Evolutionary conservation across 2,329 filamentous ascomycete species (phyloP).

Genomic region (Gnomoniopsis smithogilvyi): DNA sequence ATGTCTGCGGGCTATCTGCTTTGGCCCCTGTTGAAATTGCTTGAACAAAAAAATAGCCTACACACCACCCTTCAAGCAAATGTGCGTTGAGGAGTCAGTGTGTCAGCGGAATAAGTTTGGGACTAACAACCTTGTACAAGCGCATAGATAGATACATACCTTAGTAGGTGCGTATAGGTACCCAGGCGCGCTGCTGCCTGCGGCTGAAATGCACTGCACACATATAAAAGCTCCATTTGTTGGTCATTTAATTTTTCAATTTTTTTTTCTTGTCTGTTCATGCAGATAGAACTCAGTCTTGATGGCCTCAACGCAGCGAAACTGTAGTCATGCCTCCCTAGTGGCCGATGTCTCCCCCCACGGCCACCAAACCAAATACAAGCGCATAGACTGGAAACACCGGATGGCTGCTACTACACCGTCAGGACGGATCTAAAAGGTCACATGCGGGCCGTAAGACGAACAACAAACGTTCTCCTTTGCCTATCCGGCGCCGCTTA

Average conservation of each 20-base stretch:
- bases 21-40: background rate
- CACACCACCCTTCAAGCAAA: background rate
- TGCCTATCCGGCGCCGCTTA: conserved; percentile 55
- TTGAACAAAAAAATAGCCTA: background rate
- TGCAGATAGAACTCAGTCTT: too few species aligned
- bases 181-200: too few species aligned
- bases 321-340: conserved; percentile 14
- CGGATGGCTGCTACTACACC: conserved; percentile 24
- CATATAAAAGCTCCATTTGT: too few species aligned
- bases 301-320: background rate
- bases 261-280: background rate
- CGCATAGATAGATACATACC: too few species aligned
- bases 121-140: too few species aligned
- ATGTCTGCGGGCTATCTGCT: background rate
- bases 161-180: too few species aligned
- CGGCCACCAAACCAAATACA: conserved; percentile 28
- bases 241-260: background rate
- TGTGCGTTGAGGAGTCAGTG: background rate
- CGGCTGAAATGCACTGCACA: too few species aligned
- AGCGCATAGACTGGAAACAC: conserved; percentile 25
- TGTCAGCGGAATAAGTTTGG: too few species aligned
- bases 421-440: conserved; percentile 24
- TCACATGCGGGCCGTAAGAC: conserved; percentile 5
- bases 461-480: conserved; percentile 20
- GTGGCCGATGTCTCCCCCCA: conserved; percentile 29